Conservation (phyloP, 352 stramenopile species). For the Globisporangium nunn region DNA sequence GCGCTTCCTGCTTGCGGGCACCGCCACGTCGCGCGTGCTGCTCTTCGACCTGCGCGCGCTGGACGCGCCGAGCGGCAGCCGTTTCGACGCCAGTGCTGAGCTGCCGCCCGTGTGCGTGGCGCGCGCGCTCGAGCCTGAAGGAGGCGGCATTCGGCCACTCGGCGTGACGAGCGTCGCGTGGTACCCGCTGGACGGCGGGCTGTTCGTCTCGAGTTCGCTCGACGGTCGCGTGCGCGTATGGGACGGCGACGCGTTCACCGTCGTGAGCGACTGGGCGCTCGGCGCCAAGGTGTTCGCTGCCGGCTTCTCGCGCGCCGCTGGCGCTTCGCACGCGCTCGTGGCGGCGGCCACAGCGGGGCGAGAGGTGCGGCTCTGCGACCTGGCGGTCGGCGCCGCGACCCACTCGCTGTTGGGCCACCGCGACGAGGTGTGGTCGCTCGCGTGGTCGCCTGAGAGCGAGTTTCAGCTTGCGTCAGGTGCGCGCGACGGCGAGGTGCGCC, state of each 20-base stretch:
- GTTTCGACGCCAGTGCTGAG: constrained; percentile 27
- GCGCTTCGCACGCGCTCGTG: constrained; percentile 48
- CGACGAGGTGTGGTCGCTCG: constrained; percentile 68
- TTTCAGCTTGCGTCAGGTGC: constrained; percentile 60
- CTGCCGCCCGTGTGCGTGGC: constrained; percentile 17
- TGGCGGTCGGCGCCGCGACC: constrained; percentile 46
- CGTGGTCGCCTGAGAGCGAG: constrained; percentile 68
- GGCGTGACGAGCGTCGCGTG: constrained; percentile 78
- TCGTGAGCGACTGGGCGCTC: constrained; percentile 57
- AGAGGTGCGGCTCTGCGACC: constrained; percentile 73
- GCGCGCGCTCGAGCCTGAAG: constrained; percentile 12
- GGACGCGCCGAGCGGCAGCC: constrained; percentile 21
- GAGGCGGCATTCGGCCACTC: constrained; percentile 22
- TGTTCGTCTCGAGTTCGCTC: constrained; percentile 74
- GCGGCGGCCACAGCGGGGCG: constrained; percentile 51
- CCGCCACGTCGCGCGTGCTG: constrained; percentile 45
- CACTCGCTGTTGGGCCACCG: constrained; percentile 75
- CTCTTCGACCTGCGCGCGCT: constrained; percentile 55
- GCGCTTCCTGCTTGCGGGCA: constrained; percentile 51
- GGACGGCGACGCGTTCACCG: constrained; percentile 67
- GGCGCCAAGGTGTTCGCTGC: constrained; percentile 51
- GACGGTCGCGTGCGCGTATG: constrained; percentile 66
- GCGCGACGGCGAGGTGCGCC: constrained; percentile 53
- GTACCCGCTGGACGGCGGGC: constrained; percentile 78
- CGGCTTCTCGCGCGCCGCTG: constrained; percentile 55